Conservation (phyloP, 1,139 yeast genomes). For the Hemisphaericaspora xylofermentans region DNA sequence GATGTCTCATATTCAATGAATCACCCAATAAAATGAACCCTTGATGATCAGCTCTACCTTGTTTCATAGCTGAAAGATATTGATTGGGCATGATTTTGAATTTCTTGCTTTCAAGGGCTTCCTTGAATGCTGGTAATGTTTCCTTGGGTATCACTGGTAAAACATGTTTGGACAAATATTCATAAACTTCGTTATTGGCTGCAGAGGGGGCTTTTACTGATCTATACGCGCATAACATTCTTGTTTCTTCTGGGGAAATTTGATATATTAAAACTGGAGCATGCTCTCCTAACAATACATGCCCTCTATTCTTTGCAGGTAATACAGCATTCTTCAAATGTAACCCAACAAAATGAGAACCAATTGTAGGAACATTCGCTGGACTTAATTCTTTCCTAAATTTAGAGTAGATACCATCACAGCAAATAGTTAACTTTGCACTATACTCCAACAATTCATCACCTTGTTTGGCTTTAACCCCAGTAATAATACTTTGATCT, state of each 20-base stretch:
- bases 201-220: conserved; percentile 72
- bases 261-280: conserved; percentile 89
- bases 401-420: conserved; percentile 94
- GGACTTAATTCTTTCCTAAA: conserved; percentile 73
- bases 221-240: conserved; percentile 87
- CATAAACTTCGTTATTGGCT: conserved; percentile 54
- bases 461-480: conserved; percentile 53
- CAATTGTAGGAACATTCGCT: conserved; percentile 60
- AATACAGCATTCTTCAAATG: conserved; percentile 68
- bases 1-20: conserved; percentile 96
- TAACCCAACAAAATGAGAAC: conserved; percentile 86
- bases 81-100: conserved; percentile 94
- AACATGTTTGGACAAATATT: conserved; percentile 60
- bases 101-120: conserved; percentile 42
- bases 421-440: conserved; percentile 69
- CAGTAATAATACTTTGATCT: conserved; percentile 55
- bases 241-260: conserved; percentile 76
- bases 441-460: conserved; percentile 32
- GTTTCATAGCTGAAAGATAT: conserved; percentile 72
- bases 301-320: conserved; percentile 79
- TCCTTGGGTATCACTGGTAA: conserved; percentile 67
- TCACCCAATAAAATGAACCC: conserved; percentile 93
- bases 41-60: conserved; percentile 50
- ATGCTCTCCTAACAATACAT: conserved; percentile 82
- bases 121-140: conserved; percentile 63